phyloP scores from a whole-genome alignment of 2,329 filamentous ascomycete species.

The Fusarium piperis region DNA sequence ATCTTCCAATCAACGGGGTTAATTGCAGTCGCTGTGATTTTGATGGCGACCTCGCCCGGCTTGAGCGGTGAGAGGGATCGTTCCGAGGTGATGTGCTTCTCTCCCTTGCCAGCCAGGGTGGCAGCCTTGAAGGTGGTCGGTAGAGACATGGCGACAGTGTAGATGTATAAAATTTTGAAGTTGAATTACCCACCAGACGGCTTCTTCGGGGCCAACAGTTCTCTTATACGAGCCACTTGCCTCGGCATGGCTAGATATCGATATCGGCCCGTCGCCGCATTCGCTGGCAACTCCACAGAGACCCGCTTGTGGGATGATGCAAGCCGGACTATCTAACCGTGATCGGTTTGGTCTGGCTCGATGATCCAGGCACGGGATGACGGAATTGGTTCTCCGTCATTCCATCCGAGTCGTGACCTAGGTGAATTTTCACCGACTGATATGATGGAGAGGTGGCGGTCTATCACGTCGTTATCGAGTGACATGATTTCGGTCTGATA shows the following conservation, averaged over 20 bases:
- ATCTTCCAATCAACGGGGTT: slow-evolving; percentile 51
- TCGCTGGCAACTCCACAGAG: not conserved
- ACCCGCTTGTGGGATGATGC: not conserved
- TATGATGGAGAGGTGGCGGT: not conserved
- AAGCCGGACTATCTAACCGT: not conserved
- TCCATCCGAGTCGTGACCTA: not conserved
- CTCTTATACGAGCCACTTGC: not conserved
- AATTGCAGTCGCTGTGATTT: slow-evolving; percentile 41
- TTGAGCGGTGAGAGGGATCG: not conserved
- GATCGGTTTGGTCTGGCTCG: not conserved
- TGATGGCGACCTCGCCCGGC: slow-evolving; percentile 3
- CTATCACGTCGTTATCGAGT: not conserved
- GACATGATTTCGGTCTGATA: not conserved
- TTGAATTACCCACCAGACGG: not conserved
- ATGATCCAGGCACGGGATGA: not conserved
- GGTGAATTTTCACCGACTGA: not conserved
- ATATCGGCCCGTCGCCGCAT: not conserved
- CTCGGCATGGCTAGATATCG: not conserved
- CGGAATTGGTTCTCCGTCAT: not conserved
- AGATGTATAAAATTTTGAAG: not conserved
- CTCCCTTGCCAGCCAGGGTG: not conserved
- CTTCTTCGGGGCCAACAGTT: not conserved
- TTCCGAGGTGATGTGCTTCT: not conserved
- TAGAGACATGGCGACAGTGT: not conserved
- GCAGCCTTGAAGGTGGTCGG: slow-evolving; percentile 1